Percentiles rank a stretch among this genome's conserved stretches.
Evolutionary conservation across 2,329 filamentous ascomycete genomes (phyloP).

Genomic region (Fusarium nelsonii): DNA sequence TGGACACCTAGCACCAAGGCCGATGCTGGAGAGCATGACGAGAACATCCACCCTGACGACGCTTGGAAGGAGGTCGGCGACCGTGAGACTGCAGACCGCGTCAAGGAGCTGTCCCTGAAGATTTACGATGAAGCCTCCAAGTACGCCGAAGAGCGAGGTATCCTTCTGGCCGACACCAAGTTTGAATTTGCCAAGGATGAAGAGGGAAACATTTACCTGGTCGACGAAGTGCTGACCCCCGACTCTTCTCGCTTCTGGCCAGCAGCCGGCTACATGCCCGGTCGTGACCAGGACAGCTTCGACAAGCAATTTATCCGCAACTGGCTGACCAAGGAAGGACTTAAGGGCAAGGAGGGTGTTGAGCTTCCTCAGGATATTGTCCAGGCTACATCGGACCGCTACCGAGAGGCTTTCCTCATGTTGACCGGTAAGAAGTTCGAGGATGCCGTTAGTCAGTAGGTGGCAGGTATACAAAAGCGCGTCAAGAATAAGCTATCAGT

Average conservation of each 20-base stretch:
- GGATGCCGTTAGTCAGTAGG: constrained; percentile 40
- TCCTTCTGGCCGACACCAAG: constrained; percentile 46
- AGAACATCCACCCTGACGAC: constrained; percentile 83
- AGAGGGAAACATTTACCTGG: constrained; percentile 48
- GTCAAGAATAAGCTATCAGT: constrained; percentile 12
- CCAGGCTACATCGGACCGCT: constrained; percentile 74
- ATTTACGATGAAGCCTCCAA: constrained; percentile 46
- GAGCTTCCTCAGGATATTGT: constrained; percentile 80
- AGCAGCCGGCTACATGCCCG: constrained; percentile 68
- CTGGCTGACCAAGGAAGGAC: constrained; percentile 78
- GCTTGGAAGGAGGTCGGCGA: constrained; percentile 59
- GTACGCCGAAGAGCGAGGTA: constrained; percentile 44
- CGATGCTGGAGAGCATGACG: constrained; percentile 79
- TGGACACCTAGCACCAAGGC: constrained; percentile 89
- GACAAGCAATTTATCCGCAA: constrained; percentile 89
- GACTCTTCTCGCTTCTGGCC: constrained; percentile 90
- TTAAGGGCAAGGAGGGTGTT: constrained; percentile 57
- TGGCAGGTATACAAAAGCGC: neutral
- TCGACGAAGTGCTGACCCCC: constrained; percentile 45
- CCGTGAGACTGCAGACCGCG: constrained; percentile 47
- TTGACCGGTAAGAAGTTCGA: constrained; percentile 68
- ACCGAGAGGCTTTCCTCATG: constrained; percentile 79
- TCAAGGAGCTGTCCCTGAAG: constrained; percentile 46
- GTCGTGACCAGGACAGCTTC: constrained; percentile 82
- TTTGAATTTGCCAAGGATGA: constrained; percentile 48